These are phyloP conservation scores for Starmerella floricola DNA, from an alignment of 805 yeast species.

Conservation along the genomic window DNA sequence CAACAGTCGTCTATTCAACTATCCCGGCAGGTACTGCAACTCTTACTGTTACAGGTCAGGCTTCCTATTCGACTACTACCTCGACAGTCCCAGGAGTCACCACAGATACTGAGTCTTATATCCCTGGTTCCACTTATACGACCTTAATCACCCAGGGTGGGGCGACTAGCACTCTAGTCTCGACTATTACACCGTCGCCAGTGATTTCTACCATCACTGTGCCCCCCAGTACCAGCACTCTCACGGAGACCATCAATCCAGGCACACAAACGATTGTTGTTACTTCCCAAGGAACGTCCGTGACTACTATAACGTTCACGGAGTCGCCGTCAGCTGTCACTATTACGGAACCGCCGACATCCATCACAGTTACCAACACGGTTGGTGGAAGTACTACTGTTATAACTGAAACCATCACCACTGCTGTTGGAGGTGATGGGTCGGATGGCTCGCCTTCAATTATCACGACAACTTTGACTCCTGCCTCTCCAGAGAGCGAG, in stretches of 20 bases:
- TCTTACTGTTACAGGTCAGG: constrained; percentile 3
- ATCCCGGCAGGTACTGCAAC: constrained; percentile 13
- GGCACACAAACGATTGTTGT: constrained; percentile 13
- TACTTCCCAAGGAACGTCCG: not conserved
- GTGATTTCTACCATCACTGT: not conserved
- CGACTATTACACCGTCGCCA: constrained; percentile 10
- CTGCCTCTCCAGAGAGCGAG: constrained; percentile 1
- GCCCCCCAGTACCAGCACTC: constrained; percentile 7
- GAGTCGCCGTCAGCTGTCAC: not conserved
- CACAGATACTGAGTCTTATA: not conserved
- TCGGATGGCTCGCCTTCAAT: not conserved
- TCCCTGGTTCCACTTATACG: constrained; percentile 10
- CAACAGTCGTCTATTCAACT: constrained; percentile 8
- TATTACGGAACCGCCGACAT: constrained; percentile 4
- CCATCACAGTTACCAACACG: constrained; percentile 10
- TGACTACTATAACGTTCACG: constrained; percentile 5
- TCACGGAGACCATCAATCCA: constrained; percentile 7
- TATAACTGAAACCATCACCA: constrained; percentile 1
- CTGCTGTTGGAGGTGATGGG: not conserved
- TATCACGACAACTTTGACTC: constrained; percentile 4
- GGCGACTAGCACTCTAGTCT: constrained; percentile 2
- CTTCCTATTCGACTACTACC: constrained; percentile 2
- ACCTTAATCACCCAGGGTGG: constrained; percentile 7
- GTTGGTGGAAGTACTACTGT: not conserved
- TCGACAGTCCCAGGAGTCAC: constrained; percentile 8